Evolutionary conservation across 768 basidiomycete genomes (phyloP), one percentile per base, ranked within the genome.

Genomic region (Podaxis sp.): DNA sequence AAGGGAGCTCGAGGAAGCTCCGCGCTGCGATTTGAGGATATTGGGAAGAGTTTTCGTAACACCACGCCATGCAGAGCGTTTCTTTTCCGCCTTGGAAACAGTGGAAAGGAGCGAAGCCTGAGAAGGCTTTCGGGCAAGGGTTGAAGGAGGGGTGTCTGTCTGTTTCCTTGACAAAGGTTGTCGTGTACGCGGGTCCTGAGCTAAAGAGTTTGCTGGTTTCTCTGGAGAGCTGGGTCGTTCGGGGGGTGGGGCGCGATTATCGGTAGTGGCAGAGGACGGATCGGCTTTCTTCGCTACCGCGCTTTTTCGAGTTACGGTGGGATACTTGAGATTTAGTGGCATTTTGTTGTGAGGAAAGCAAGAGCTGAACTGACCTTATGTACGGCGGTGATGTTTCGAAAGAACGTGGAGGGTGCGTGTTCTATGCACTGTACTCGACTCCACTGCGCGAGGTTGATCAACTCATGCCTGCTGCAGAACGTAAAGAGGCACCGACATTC

Each of bases 321-420:
- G 54, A n/a, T 55, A 55, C 38, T 37, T 55, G 54, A 55, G 37
- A 37, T 40, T 51, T 22, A 59, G 37, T 38, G 57, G 57, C 57
- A 59, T 59, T 15, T 59, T 22, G 57, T 19, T 13, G 24, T 59
- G 57, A 50, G 51, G 49, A 59, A 37, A 38, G 19, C 12, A 37
- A 51, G n/a, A 51, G 12, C n/a, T 29, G 57, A 51, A 36, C 17
- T 24, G 51, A 51, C 47, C 19, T 59, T 59, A 51, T 38, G 57
- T 59, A 59, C 33, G 24, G 24, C n/a, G 13, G 8, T 51, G 8
- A 47, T 50, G 57, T 59, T 59, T 59, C 57, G 47, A 59, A 25
- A 24, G 57, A 59, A 51, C 57, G 57, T 59, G 47, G 57, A 24
- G 13, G 27, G 33, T 38, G 57, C 57, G 37, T 59, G 57, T 50